Evolutionary conservation across 805 yeast genomes (phyloP).

Genomic region (Zygoascus bituminiphila): DNA sequence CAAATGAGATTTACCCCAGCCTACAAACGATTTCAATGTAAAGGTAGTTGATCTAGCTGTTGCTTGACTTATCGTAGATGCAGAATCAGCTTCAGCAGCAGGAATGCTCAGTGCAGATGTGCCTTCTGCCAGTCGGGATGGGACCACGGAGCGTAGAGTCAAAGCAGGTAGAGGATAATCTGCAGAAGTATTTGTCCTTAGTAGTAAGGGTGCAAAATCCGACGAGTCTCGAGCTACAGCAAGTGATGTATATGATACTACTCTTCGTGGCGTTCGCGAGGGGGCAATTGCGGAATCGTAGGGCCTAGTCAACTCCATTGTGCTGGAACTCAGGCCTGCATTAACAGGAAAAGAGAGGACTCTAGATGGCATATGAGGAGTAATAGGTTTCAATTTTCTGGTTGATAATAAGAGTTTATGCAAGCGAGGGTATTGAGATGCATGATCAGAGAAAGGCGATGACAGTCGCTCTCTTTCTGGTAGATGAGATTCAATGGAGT

Average conservation of each 20-base stretch:
- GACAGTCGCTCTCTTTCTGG: constrained; percentile 32
- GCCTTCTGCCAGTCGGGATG: not conserved
- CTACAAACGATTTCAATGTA: not conserved
- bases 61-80: not conserved
- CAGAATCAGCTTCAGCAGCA: not conserved
- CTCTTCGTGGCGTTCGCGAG: not conserved
- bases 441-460: constrained; percentile 31
- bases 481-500: constrained; percentile 29
- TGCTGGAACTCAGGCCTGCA: not conserved
- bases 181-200: not conserved
- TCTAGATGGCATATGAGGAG: not conserved
- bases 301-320: not conserved
- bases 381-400: not conserved
- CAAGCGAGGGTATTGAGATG: constrained; percentile 36
- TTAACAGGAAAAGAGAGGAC: not conserved
- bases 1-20: not conserved
- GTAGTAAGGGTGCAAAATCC: not conserved
- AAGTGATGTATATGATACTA: not conserved
- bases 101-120: not conserved
- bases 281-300: not conserved
- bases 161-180: not conserved
- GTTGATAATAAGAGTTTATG: constrained; percentile 22
- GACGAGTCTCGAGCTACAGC: not conserved
- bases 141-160: not conserved
- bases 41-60: not conserved